phyloP scores from a whole-genome alignment of 148 eudicot species.

The Arbutus unedo region DNA sequence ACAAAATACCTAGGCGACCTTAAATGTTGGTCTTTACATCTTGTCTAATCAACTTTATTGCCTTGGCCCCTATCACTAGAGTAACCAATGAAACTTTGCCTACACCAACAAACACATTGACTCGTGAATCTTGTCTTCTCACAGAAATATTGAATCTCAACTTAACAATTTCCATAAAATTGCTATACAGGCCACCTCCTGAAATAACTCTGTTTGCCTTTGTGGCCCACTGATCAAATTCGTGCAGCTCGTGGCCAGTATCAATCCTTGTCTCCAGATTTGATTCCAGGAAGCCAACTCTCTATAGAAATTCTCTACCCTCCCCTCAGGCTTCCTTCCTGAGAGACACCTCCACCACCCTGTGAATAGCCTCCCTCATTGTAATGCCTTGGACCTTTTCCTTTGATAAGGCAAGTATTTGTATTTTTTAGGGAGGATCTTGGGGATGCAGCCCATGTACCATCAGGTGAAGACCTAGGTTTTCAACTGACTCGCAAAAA shows the following conservation, averaged over 20 bases:
- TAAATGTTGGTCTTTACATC: background rate
- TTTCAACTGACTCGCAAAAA: background rate
- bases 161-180: background rate
- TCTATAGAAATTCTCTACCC: background rate
- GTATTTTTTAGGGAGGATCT: background rate
- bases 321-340: background rate
- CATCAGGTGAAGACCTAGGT: background rate
- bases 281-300: background rate
- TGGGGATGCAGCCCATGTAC: background rate
- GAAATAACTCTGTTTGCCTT: background rate
- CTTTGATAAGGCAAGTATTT: background rate
- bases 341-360: background rate
- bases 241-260: background rate
- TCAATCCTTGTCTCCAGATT: background rate
- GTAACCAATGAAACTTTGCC: background rate
- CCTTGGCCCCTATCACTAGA: background rate
- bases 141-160: background rate
- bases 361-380: background rate
- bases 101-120: background rate
- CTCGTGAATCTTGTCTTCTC: background rate
- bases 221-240: background rate
- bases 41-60: background rate
- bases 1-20: background rate
- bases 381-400: too few species aligned
- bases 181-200: background rate